Evolutionary conservation across 176 grass and related monocot genomes (phyloP), one percentile per base, ranked within the genome.

Genomic region (Zea luxurians): DNA sequence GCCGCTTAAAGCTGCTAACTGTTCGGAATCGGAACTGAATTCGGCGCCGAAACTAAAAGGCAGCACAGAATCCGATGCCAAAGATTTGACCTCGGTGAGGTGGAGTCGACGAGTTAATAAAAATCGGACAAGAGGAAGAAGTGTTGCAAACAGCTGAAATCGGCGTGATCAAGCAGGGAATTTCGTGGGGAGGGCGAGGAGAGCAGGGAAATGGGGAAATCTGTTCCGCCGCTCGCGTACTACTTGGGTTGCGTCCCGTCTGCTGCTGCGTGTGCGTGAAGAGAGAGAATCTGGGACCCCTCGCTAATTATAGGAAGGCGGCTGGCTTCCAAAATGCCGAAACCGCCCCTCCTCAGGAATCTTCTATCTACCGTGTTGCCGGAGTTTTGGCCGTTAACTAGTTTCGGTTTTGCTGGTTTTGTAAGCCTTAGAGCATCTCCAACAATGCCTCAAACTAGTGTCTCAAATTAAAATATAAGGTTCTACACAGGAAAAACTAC

Each of bases 231-330:
- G 69, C 64, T 80, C 81, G 70, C 70, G 86, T 70, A 59, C 63
- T 36, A 48, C 59, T 36, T 58, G 45, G 64, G 71, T 84, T 88
- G 82, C 86, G 75, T 88, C 8, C 48, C 62, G 13, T 42, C 34
- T 10, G 10, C 20, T 57, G 8, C 63, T 65, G 74, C 66, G 73
- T 66, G 66, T 78, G 73, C 79, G 85, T 78, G 18, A 73, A 67
- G 85, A 60, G 47, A 68, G 53, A 60, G 76, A 84, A 80, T 42
- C 76, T 54, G 77, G 76, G 86, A 16, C 81, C 86, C 86, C 70
- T 68, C 58, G 48, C 77, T 40, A 77, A 80, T 84, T 80, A 84
- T 84, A 89, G 72, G 41, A 80, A 71, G 43, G 71, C 63, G 55
- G 47, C 75, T 2, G 40, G 27, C 52, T 13, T 69, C 1, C 15